Conservation (phyloP, 768 basidiomycete genomes). For the Lyophyllum decastes region DNA sequence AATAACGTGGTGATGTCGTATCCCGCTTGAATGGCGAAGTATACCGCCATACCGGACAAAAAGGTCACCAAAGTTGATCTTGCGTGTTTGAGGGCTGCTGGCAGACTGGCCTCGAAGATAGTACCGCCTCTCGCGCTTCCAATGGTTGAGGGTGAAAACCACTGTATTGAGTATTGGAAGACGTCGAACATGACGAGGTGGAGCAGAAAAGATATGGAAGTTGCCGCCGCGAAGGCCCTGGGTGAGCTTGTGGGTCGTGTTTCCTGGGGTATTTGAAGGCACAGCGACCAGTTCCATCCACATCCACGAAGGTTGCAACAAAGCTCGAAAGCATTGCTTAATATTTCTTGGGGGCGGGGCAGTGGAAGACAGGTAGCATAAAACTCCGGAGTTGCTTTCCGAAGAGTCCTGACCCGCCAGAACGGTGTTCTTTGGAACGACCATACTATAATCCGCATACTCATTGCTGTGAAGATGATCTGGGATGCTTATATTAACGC, state of each 20-base stretch:
- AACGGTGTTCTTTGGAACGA: slow-evolving; percentile 36
- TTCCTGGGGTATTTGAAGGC: slow-evolving; percentile 41
- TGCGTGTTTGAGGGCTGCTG: slow-evolving; percentile 36
- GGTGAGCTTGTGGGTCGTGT: slow-evolving; percentile 40
- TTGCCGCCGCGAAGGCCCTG: slow-evolving; percentile 34
- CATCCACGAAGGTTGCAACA: slow-evolving; percentile 52
- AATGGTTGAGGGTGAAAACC: slow-evolving; percentile 43
- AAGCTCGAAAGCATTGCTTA: slow-evolving; percentile 51
- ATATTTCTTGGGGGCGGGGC: slow-evolving; percentile 13
- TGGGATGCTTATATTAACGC: slow-evolving; percentile 15
- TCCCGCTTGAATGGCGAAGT: slow-evolving; percentile 41
- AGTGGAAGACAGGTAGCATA: slow-evolving; percentile 9
- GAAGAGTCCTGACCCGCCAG: slow-evolving; percentile 23
- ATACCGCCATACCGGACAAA: slow-evolving; percentile 44
- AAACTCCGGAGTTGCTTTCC: slow-evolving; percentile 10
- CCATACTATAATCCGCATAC: slow-evolving; percentile 44
- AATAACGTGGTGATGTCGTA: slow-evolving; percentile 45
- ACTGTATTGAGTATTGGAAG: slow-evolving; percentile 47
- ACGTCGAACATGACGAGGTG: slow-evolving; percentile 44
- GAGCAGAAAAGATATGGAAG: slow-evolving; percentile 31
- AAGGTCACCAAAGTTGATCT: slow-evolving; percentile 46
- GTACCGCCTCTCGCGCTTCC: slow-evolving; percentile 38
- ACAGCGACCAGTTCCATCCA: slow-evolving; percentile 62
- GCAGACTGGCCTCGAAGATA: slow-evolving; percentile 41
- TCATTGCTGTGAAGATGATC: slow-evolving; percentile 37